Percentiles rank a stretch among this genome's conserved stretches.
Evolutionary conservation across 805 yeast species (phyloP).

Genomic region (Myxozyma vanderwaltii): DNA sequence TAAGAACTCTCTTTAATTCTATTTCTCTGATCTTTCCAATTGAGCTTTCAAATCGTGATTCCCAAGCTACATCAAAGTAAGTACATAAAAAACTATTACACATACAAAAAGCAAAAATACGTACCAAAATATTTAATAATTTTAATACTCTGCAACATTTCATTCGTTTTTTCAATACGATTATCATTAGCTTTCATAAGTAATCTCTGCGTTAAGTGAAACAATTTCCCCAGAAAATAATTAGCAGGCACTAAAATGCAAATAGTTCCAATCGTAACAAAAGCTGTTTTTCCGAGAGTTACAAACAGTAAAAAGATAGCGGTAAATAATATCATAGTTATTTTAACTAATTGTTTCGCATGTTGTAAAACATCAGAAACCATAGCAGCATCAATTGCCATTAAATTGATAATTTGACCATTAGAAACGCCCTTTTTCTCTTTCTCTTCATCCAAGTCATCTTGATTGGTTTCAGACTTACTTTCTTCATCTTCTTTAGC

Average conservation of each 20-base stretch:
- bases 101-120: not conserved
- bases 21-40: constrained; percentile 70
- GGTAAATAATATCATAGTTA: constrained; percentile 8
- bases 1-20: constrained; percentile 61
- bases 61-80: constrained; percentile 66
- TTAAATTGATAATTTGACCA: constrained; percentile 55
- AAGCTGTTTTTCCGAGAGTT: constrained; percentile 17
- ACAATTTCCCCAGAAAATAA: constrained; percentile 60
- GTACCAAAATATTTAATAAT: constrained; percentile 82
- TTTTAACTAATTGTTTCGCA: constrained; percentile 44
- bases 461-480: not conserved
- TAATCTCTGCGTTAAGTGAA: constrained; percentile 67
- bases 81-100: not conserved
- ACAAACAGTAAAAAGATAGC: constrained; percentile 9
- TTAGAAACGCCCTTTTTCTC: constrained; percentile 15
- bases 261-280: constrained; percentile 20
- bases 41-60: constrained; percentile 70
- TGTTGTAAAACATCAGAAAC: constrained; percentile 14
- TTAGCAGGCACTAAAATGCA: constrained; percentile 61
- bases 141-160: constrained; percentile 86
- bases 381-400: constrained; percentile 49
- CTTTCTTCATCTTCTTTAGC: constrained; percentile 43
- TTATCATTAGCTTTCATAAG: constrained; percentile 80
- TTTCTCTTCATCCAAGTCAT: constrained; percentile 8
- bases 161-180: constrained; percentile 89